Conservation (phyloP, 768 basidiomycete species). For the Hygrophorus pudorinus region DNA sequence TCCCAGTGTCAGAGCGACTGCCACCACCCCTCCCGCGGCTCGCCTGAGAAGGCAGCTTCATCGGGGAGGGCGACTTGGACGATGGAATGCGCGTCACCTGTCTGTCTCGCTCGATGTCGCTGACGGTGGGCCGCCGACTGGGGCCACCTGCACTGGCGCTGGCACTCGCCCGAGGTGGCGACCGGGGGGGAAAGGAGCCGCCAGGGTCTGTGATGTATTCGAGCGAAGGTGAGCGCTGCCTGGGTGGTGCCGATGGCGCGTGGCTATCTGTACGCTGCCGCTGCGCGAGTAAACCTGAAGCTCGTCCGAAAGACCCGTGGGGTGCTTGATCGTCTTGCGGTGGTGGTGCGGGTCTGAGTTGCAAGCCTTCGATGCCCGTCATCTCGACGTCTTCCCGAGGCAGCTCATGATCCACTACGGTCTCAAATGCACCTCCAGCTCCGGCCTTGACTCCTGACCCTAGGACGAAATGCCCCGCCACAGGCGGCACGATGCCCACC, state of each 20-base stretch:
- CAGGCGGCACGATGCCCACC: slow-evolving; percentile 36
- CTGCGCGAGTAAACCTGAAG: too few relatives aligned
- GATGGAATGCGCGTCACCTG: slow-evolving; percentile 40
- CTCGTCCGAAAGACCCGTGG: too few relatives aligned
- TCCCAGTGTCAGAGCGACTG: too few relatives aligned
- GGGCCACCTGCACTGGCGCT: neutral
- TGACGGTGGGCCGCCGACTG: slow-evolving; percentile 8
- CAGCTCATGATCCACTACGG: neutral
- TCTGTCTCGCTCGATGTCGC: slow-evolving; percentile 18
- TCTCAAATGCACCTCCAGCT: too few relatives aligned
- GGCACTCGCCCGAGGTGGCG: too few relatives aligned
- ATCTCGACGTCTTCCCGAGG: neutral
- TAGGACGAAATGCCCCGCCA: slow-evolving; percentile 23
- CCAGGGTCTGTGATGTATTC: neutral
- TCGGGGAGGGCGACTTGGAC: slow-evolving; percentile 45
- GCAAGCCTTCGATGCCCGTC: too few relatives aligned
- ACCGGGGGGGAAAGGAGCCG: neutral
- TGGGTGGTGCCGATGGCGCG: too few relatives aligned
- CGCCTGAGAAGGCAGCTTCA: slow-evolving; percentile 29
- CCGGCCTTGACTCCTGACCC: slow-evolving; percentile 4
- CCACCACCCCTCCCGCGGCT: neutral
- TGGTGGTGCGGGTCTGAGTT: too few relatives aligned
- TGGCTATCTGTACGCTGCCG: too few relatives aligned
- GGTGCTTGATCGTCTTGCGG: too few relatives aligned
- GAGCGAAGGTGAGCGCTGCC: neutral